Conservation (phyloP, 2,329 filamentous ascomycete genomes). For the Neopestalotiopsis clavispora region DNA sequence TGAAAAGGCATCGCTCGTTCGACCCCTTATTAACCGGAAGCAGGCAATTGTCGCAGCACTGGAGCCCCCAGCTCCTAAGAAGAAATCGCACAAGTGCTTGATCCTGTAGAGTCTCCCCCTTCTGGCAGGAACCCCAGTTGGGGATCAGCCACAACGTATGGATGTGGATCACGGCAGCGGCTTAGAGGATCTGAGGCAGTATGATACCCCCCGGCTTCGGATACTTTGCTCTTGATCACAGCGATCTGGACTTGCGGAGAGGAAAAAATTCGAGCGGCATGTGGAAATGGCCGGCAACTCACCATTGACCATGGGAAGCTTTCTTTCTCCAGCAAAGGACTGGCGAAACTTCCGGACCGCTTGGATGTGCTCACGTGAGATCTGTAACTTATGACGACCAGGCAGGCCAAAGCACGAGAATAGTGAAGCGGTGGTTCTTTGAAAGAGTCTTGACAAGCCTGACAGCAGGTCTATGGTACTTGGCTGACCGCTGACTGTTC, state of each 20-base stretch:
- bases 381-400: not conserved
- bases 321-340: constrained; percentile 8
- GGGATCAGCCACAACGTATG: not conserved
- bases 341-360: not conserved
- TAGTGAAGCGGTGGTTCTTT: not conserved
- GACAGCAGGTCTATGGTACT: constrained; percentile 14
- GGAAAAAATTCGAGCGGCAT: constrained; percentile 2
- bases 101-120: constrained; percentile 60
- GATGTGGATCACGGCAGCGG: not conserved
- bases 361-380: constrained; percentile 4
- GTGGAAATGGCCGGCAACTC: not conserved
- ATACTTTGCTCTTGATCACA: constrained; percentile 19
- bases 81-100: constrained; percentile 72
- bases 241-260: constrained; percentile 20
- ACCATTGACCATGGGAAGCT: not conserved
- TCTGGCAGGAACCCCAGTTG: not conserved
- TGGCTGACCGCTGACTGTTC: not conserved
- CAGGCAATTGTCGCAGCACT: constrained; percentile 95
- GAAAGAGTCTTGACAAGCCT: constrained; percentile 2
- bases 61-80: constrained; percentile 85
- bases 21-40: constrained; percentile 18
- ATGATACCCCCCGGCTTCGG: constrained; percentile 2
- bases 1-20: not conserved
- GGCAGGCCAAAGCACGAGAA: not conserved
- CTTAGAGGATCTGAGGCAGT: not conserved